Evolutionary conservation across 2,329 filamentous ascomycete species (phyloP).

Genomic region (Albophoma yamanashiensis): DNA sequence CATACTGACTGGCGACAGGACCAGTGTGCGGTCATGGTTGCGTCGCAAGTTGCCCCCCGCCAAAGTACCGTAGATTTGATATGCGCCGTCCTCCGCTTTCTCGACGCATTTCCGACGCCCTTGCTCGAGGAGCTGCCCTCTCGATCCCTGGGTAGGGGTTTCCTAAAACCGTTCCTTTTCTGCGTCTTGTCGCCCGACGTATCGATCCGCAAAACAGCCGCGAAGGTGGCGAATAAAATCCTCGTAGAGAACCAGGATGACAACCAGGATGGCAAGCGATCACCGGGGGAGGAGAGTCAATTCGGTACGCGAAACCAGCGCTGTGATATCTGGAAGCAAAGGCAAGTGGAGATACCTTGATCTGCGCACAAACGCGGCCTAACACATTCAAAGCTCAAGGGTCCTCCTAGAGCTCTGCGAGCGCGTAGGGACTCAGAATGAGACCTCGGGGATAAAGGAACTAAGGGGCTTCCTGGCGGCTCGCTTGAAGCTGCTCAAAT

Average conservation of each 20-base stretch:
- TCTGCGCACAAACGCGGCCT: background rate
- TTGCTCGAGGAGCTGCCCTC: slow-evolving; percentile 19
- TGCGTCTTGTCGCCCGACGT: slow-evolving; percentile 43
- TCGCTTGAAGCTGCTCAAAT: slow-evolving; percentile 39
- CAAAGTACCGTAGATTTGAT: background rate
- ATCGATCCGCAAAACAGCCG: slow-evolving; percentile 35
- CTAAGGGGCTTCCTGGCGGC: slow-evolving; percentile 48
- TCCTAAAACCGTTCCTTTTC: slow-evolving; percentile 41
- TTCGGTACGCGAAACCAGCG: slow-evolving; percentile 16
- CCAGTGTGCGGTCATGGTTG: background rate
- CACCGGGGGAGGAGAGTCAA: slow-evolving; percentile 12
- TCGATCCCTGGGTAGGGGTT: slow-evolving; percentile 12
- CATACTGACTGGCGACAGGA: background rate
- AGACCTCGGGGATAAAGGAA: slow-evolving; percentile 30
- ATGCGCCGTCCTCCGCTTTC: slow-evolving; percentile 32
- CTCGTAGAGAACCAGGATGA: slow-evolving; percentile 21
- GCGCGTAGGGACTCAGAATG: slow-evolving; percentile 29
- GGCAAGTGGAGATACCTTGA: slow-evolving; percentile 22
- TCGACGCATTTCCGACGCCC: slow-evolving; percentile 36
- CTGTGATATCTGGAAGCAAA: slow-evolving; percentile 41
- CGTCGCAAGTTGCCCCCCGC: background rate
- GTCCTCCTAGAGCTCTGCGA: slow-evolving; percentile 39
- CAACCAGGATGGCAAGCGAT: slow-evolving; percentile 9
- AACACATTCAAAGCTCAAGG: slow-evolving; percentile 14
- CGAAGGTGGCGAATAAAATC: slow-evolving; percentile 35